A percentile compares a stretch with the other conserved stretches of the same genome.
Conservation (phyloP, 805 yeast species). For the Clavispora santaluciae region DNA sequence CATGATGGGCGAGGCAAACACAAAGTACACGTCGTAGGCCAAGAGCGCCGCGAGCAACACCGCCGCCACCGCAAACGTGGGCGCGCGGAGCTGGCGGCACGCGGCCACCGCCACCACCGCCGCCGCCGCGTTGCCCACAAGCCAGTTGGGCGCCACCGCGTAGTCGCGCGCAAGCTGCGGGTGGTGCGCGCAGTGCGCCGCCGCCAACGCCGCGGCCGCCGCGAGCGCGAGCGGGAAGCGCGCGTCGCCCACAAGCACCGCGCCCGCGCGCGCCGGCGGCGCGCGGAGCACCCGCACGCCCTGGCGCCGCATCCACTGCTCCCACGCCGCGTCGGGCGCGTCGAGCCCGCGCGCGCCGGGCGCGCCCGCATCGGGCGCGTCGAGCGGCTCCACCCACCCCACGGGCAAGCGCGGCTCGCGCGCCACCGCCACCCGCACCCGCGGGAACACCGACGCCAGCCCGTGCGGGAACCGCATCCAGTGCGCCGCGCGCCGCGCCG, state of each 20-base stretch:
- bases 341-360: no score
- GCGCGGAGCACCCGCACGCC: slow-evolving; percentile 13
- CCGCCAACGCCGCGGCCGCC: slow-evolving; percentile 7
- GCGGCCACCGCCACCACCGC: slow-evolving; percentile 41
- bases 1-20: slow-evolving; percentile 61
- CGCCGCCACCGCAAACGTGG: slow-evolving; percentile 43
- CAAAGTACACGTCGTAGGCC: slow-evolving; percentile 62
- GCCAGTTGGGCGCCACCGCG: slow-evolving; percentile 35
- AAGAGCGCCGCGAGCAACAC: slow-evolving; percentile 47
- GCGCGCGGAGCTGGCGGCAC: slow-evolving; percentile 33
- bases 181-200: slow-evolving; percentile 13
- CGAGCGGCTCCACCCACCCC: slow-evolving; percentile 28
- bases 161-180: slow-evolving; percentile 8
- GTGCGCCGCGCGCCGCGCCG: slow-evolving; percentile 24
- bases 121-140: slow-evolving; percentile 41
- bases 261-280: slow-evolving; percentile 26
- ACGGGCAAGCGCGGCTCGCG: slow-evolving; percentile 33
- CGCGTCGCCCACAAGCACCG: slow-evolving; percentile 21
- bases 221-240: slow-evolving; percentile 15
- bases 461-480: slow-evolving; percentile 15
- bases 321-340: slow-evolving; percentile 4
- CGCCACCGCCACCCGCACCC: slow-evolving; percentile 40
- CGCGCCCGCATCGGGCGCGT: slow-evolving; percentile 2
- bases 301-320: slow-evolving; percentile 12
- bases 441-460: slow-evolving; percentile 22